Evolutionary conservation across 257 asterid genomes (phyloP), one percentile per base, ranked within the genome.

Genomic region (Striga asiatica): DNA sequence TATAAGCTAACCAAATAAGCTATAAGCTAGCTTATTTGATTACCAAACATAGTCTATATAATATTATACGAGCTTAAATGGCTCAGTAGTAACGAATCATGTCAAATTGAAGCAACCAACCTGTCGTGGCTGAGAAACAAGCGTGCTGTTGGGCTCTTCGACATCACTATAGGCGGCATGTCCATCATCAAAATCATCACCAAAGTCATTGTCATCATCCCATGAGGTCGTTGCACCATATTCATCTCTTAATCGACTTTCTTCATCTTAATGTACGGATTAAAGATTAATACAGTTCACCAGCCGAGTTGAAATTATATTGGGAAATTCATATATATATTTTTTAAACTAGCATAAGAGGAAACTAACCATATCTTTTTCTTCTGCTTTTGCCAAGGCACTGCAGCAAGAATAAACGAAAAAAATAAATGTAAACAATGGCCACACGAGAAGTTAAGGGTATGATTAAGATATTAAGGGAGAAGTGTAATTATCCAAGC

Each of bases 41-140:
- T n/a, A n/a, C n/a, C n/a, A n/a, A n/a, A n/a, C n/a, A n/a, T n/a
- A n/a, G n/a, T n/a, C n/a, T n/a, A n/a, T n/a, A n/a, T n/a, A n/a
- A n/a, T n/a, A n/a, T n/a, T n/a, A n/a, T n/a, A n/a, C n/a, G 4
- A 10, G 4, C 13, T 35, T 17, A 11, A 55, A n/a, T n/a, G n/a
- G n/a, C n/a, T n/a, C n/a, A n/a, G n/a, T n/a, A n/a, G n/a, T 41
- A 50, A 17, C 18, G 31, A 50, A 23, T 56, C 18, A 27, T 41
- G 56, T 49, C 25, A 22, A n/a, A 11, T 28, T 49, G 59, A 35
- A 53, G 27, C 50, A 45, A 66, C 79, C 19, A 69, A 87, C 98
- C 98, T 87, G 96, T 17, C 97, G 97, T 48, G 97, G 97, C 72
- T 87, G 97, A 69, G 95, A 87, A 62, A 91, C 86, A 61, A 91